A percentile compares a stretch with the other conserved stretches of the same genome.
These are phyloP conservation scores for Prunus dulcis DNA, from an alignment of 306 rosid species.

Conservation along the genomic window DNA sequence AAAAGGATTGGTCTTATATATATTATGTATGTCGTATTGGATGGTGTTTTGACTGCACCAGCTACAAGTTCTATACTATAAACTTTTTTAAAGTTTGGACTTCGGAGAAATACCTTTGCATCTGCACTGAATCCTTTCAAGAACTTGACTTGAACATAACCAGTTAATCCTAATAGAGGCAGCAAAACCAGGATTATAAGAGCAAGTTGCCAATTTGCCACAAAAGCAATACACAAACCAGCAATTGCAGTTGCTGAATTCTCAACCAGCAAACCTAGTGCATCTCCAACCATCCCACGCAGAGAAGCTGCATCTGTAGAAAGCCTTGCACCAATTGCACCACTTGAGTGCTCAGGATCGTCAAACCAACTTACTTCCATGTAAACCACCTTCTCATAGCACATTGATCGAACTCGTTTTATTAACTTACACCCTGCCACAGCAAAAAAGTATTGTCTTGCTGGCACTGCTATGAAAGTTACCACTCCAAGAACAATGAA, in stretches of 20 bases:
- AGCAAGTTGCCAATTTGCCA: slow-evolving; percentile 67
- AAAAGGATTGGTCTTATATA: not conserved
- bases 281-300: slow-evolving; percentile 66
- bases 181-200: slow-evolving; percentile 52
- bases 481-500: slow-evolving; percentile 42
- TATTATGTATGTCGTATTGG: not conserved
- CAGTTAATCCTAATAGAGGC: slow-evolving; percentile 54
- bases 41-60: not conserved
- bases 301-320: slow-evolving; percentile 70
- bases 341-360: slow-evolving; percentile 63
- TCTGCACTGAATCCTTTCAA: slow-evolving; percentile 62
- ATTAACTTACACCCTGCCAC: slow-evolving; percentile 75
- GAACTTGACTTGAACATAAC: slow-evolving; percentile 45
- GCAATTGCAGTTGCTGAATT: slow-evolving; percentile 42
- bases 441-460: slow-evolving; percentile 49
- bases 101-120: slow-evolving; percentile 53
- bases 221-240: slow-evolving; percentile 61
- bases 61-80: not conserved
- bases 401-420: slow-evolving; percentile 56
- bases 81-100: not conserved
- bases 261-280: slow-evolving; percentile 61
- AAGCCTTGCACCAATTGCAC: slow-evolving; percentile 75
- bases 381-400: slow-evolving; percentile 65
- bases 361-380: slow-evolving; percentile 86
- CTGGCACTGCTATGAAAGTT: slow-evolving; percentile 35